phyloP scores from a whole-genome alignment of 306 rosid species.

The Lupinus albus region DNA sequence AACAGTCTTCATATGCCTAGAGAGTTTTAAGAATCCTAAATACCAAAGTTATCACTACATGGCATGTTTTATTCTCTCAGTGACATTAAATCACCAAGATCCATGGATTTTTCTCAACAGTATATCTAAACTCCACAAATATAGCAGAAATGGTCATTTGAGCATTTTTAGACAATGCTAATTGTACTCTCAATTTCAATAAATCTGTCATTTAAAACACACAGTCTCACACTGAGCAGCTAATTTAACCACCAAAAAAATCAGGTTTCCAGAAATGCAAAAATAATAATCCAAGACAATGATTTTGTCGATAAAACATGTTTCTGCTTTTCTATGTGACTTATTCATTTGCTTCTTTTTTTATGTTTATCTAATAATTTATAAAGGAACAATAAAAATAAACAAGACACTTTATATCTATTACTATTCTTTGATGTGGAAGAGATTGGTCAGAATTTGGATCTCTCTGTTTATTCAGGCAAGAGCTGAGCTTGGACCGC shows the following conservation, averaged over 20 bases:
- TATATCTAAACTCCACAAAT: too few species aligned
- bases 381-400: neutral
- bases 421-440: too few species aligned
- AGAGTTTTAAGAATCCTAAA: too few species aligned
- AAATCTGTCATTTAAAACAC: neutral
- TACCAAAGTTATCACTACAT: too few species aligned
- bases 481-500: too few species aligned
- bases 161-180: neutral
- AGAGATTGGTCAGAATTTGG: too few species aligned
- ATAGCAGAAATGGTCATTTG: too few species aligned
- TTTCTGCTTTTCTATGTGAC: neutral
- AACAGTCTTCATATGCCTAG: too few species aligned
- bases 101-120: too few species aligned
- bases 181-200: neutral
- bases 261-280: slow-evolving; percentile 14
- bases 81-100: too few species aligned
- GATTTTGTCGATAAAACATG: neutral
- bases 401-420: slow-evolving; percentile 6
- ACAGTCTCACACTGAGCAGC: neutral
- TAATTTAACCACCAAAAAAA: neutral
- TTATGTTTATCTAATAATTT: neutral
- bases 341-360: neutral
- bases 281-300: neutral
- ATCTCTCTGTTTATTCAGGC: too few species aligned
- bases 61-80: too few species aligned